Evolutionary conservation across 2,329 filamentous ascomycete genomes (phyloP).

Genomic region (Thielaviopsis cerberus): DNA sequence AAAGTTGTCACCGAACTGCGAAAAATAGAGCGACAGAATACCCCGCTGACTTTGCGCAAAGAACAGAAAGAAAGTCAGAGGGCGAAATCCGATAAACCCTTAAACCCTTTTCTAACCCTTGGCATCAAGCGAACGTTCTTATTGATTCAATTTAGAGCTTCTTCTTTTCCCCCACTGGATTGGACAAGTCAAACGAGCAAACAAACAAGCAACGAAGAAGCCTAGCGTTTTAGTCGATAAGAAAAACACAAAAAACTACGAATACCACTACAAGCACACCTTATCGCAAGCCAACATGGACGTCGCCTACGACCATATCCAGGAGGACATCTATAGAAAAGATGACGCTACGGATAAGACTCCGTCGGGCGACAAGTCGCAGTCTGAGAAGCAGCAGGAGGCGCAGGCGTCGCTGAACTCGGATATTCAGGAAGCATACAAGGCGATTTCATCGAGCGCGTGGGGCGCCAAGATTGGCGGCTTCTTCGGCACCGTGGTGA

Average conservation of each 20-base stretch:
- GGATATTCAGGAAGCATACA: conserved; percentile 89
- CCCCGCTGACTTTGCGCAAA: no score
- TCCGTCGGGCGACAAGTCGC: conserved; percentile 18
- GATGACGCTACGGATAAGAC: conserved; percentile 23
- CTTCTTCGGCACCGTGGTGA: conserved; percentile 78
- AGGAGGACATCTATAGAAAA: conserved; percentile 56
- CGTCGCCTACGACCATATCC: conserved; percentile 90
- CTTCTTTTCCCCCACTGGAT: no score
- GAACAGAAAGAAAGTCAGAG: no score
- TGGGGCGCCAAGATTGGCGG: conserved; percentile 83
- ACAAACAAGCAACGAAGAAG: no score
- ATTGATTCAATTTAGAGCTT: no score
- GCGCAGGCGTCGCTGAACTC: conserved; percentile 47
- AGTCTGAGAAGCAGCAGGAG: conserved; percentile 23
- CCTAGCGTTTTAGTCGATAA: no score
- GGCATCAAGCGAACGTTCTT: no score
- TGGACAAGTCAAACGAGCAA: no score
- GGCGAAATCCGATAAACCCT: no score
- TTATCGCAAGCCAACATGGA: conserved; percentile 44
- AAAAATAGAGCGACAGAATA: no score
- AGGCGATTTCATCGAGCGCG: conserved; percentile 73
- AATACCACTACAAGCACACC: neutral
- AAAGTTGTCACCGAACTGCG: no score
- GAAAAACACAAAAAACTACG: neutral
- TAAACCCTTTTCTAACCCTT: no score